phyloP scores from a whole-genome alignment of 805 yeast genomes.

The Pichia sporocuriosa region DNA sequence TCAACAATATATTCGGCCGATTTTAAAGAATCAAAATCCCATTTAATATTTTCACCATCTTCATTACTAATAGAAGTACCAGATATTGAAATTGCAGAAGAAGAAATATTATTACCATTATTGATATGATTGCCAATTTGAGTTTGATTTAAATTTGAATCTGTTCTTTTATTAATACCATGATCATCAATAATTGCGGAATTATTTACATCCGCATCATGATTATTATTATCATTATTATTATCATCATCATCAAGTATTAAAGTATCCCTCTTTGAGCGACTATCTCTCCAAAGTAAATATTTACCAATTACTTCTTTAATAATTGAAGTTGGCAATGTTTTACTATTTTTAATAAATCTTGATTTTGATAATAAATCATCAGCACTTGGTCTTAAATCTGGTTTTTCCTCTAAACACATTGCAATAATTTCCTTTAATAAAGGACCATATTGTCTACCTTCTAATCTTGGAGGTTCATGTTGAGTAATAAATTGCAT shows the following conservation, averaged over 20 bases:
- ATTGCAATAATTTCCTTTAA: slow-evolving; percentile 85
- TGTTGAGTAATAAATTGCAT: slow-evolving; percentile 89
- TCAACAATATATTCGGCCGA: slow-evolving; percentile 68
- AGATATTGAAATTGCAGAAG: slow-evolving; percentile 1
- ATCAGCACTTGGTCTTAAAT: slow-evolving; percentile 81
- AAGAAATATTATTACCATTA: neutral
- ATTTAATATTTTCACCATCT: slow-evolving; percentile 46
- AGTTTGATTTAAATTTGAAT: no score
- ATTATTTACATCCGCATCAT: slow-evolving; percentile 31
- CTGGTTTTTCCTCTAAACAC: slow-evolving; percentile 91
- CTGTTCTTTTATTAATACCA: neutral
- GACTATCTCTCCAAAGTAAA: slow-evolving; percentile 67
- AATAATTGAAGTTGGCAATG: slow-evolving; percentile 50
- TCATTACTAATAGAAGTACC: slow-evolving; percentile 13
- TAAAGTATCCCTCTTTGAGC: slow-evolving; percentile 23
- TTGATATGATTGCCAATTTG: neutral
- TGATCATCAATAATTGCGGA: slow-evolving; percentile 7
- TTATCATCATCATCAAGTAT: slow-evolving; percentile 33
- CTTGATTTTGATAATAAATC: slow-evolving; percentile 70
- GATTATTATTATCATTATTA: slow-evolving; percentile 25
- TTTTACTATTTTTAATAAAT: slow-evolving; percentile 59
- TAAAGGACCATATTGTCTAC: slow-evolving; percentile 66
- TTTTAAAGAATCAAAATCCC: slow-evolving; percentile 87
- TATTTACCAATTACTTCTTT: slow-evolving; percentile 73
- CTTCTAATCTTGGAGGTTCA: slow-evolving; percentile 93